Evolutionary conservation across 768 basidiomycete genomes (phyloP).

Genomic region (Podaxis sp.): DNA sequence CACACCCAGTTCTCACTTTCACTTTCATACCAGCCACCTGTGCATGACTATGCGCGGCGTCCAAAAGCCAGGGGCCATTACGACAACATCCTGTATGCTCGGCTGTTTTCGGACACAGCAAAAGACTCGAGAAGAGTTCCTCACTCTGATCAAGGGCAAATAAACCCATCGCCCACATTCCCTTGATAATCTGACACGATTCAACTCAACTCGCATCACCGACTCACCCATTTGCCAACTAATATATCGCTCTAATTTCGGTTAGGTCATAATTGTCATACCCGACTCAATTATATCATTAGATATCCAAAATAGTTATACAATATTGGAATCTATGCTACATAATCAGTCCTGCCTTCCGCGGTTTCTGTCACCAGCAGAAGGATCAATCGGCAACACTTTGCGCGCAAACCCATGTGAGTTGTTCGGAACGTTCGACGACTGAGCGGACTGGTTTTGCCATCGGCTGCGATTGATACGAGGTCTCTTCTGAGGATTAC

Average conservation of each 20-base stretch:
- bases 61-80: slow-evolving; percentile 94
- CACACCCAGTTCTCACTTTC: background rate
- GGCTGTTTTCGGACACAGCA: slow-evolving; percentile 98
- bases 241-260: slow-evolving; percentile 3
- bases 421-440: slow-evolving; percentile 16
- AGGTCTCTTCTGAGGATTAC: slow-evolving; percentile 48
- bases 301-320: slow-evolving; percentile 11
- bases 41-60: slow-evolving; percentile 99
- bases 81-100: slow-evolving; percentile 96
- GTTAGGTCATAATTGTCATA: background rate
- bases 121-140: slow-evolving; percentile 97
- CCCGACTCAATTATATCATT: slow-evolving; percentile 10
- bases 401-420: slow-evolving; percentile 49
- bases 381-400: slow-evolving; percentile 58
- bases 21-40: slow-evolving; percentile 59
- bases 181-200: slow-evolving; percentile 12
- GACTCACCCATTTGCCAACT: slow-evolving; percentile 2
- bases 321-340: slow-evolving; percentile 16
- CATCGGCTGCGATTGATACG: slow-evolving; percentile 56
- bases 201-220: slow-evolving; percentile 9
- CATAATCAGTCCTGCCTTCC: slow-evolving; percentile 49
- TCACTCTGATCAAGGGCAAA: slow-evolving; percentile 69
- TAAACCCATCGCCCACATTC: slow-evolving; percentile 19
- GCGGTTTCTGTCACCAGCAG: slow-evolving; percentile 52
- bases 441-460: slow-evolving; percentile 14